These are phyloP conservation scores for Papiliotrema terrestris DNA, from an alignment of 1,284 basidiomycete species.

Conservation along the genomic window DNA sequence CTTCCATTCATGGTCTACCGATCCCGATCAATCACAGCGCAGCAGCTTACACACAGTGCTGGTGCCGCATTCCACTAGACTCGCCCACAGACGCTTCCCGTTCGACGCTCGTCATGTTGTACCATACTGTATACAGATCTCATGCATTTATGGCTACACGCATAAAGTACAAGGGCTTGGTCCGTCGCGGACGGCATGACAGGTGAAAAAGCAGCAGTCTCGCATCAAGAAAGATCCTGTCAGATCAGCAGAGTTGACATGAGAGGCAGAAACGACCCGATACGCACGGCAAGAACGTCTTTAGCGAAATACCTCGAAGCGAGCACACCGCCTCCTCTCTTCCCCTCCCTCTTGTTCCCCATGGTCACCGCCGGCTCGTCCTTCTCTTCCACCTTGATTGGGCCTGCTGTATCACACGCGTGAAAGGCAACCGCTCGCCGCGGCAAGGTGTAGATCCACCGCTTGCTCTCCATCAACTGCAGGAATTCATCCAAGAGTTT, in stretches of 20 bases:
- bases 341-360: neutral
- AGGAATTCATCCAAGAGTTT: slow-evolving; percentile 67
- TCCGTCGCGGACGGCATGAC: neutral
- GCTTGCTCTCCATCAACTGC: slow-evolving; percentile 62
- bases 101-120: neutral
- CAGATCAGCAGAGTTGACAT: neutral
- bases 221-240: neutral
- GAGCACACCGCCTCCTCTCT: slow-evolving; percentile 11
- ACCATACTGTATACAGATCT: neutral
- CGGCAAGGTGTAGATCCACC: slow-evolving; percentile 66
- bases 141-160: slow-evolving; percentile 13
- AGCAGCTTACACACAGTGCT: slow-evolving; percentile 6
- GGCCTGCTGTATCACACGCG: neutral
- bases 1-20: neutral
- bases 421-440: slow-evolving; percentile 54
- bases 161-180: neutral
- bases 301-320: slow-evolving; percentile 18
- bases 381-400: neutral
- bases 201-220: neutral
- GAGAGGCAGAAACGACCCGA: too few relatives aligned
- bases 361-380: neutral
- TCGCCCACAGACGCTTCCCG: neutral
- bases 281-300: slow-evolving; percentile 25
- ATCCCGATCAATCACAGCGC: neutral
- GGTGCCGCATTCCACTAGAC: slow-evolving; percentile 16